phyloP scores from a whole-genome alignment of 2,329 filamentous ascomycete species.

The Boeremia exigua region DNA sequence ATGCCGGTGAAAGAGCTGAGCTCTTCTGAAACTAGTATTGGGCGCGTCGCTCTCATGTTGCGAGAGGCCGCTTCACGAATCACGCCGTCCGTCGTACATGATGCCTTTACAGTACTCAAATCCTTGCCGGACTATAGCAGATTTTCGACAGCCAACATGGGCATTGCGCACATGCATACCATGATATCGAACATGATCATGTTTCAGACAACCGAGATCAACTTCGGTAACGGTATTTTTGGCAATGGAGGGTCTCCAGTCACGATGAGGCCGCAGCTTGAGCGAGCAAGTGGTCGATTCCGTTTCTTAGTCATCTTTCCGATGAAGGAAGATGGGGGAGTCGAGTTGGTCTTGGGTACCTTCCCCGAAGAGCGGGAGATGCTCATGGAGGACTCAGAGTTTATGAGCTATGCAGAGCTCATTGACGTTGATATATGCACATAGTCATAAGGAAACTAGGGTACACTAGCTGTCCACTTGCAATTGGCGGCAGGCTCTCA shows the following conservation, averaged over 20 bases:
- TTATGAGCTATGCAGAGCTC: background rate
- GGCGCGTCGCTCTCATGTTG: background rate
- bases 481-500: too few species aligned
- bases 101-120: background rate
- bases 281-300: background rate
- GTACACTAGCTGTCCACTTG: too few species aligned
- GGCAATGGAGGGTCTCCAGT: background rate
- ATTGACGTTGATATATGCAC: too few species aligned
- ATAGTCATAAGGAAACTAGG: too few species aligned
- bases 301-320: background rate
- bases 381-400: background rate
- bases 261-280: background rate
- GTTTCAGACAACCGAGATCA: background rate
- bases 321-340: background rate
- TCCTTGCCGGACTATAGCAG: background rate
- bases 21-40: background rate
- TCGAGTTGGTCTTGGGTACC: background rate
- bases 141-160: background rate
- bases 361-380: background rate
- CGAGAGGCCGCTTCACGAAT: background rate
- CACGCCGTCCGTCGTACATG: background rate
- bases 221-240: background rate
- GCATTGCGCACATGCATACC: background rate
- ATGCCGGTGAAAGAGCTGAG: background rate
- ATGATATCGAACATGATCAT: background rate